Conservation (phyloP, 768 basidiomycete species). For the Psilocybe tampanensis region DNA sequence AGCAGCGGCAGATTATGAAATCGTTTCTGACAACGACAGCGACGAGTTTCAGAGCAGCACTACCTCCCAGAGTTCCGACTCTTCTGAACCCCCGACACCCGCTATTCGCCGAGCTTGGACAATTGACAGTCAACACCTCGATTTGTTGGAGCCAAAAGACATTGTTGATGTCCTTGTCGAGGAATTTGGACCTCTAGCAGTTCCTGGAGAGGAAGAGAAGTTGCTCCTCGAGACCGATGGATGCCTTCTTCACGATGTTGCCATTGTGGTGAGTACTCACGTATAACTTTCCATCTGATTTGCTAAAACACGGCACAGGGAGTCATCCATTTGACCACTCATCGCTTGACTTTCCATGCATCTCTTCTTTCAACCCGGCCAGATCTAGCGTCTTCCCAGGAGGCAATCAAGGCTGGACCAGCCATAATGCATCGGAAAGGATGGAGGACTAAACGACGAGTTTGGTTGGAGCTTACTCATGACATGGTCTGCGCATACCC, state of each 20-base stretch:
- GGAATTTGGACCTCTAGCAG: slow-evolving; percentile 58
- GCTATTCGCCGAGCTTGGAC: slow-evolving; percentile 27
- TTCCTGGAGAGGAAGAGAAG: slow-evolving; percentile 46
- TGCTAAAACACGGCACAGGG: slow-evolving; percentile 36
- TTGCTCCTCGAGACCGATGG: slow-evolving; percentile 57
- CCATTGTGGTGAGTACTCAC: slow-evolving; percentile 43
- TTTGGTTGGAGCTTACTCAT: slow-evolving; percentile 64
- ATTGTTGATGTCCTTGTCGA: slow-evolving; percentile 51
- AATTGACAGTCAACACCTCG: slow-evolving; percentile 26
- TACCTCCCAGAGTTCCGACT: slow-evolving; percentile 1
- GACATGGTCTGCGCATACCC: slow-evolving; percentile 64
- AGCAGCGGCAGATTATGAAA: slow-evolving; percentile 9
- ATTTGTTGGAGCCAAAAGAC: slow-evolving; percentile 44
- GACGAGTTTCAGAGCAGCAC: slow-evolving; percentile 7
- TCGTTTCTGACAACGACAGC: slow-evolving; percentile 16
- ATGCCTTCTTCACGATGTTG: slow-evolving; percentile 48
- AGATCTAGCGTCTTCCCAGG: slow-evolving; percentile 28
- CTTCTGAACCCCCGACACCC: slow-evolving; percentile 12
- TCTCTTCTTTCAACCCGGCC: slow-evolving; percentile 51
- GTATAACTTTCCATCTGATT: neutral
- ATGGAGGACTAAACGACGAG: slow-evolving; percentile 45
- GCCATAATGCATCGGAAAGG: slow-evolving; percentile 49
- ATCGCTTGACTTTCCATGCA: slow-evolving; percentile 68
- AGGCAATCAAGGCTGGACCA: slow-evolving; percentile 51
- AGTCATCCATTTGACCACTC: slow-evolving; percentile 65